Evolutionary conservation across 2,329 filamentous ascomycete species (phyloP), one percentile per base, ranked within the genome.

Genomic region (Cordyceps cicadae): DNA sequence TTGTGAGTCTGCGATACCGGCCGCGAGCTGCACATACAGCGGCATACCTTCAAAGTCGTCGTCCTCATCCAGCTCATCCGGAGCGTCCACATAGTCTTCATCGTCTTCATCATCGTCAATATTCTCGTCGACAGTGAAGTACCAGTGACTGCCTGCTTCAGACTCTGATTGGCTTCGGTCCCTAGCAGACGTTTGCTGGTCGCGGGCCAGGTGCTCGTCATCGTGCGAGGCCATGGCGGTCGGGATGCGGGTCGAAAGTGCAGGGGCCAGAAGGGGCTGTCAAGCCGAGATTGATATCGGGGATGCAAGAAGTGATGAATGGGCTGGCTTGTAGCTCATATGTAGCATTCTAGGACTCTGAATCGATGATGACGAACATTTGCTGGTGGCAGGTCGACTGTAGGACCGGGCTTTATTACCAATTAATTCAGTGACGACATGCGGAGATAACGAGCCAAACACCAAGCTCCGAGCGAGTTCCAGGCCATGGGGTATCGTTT

Each of bases 41-140:
- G 34, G 57, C 62, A 59, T 62, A 67, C 68, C 64, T 24, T 66
- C 62, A 21, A 70, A 66, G 29, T 63, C 61, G 34, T 63, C 61
- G 12, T 66, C 62, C 24, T 63, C 59, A 46, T 64, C 65, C 41
- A 68, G 62, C 43, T 67, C 62, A 34, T 65, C 61, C 12, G 70
- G 68, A 14, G 70, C 68, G 17, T 70, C 70, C 17, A 72, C 72
- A 3, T 72, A 69, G 1, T 71, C 71, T 8, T 8, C 34, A 1
- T 65, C 63, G 17, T 66, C 63, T 21, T 67, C 65, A 3, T 63
- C 64, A 19, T 66, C 66, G 17, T 63, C 64, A 12, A 54, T 37
- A 8, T 56, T 60, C 6, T 62, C 56, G 21, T 63, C 50, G 29
- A 61, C 14, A 21, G 34, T 56, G 46, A 37, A 61, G 53, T 61